phyloP scores from a whole-genome alignment of 2,329 filamentous ascomycete species.

The Cladosporium sp. region DNA sequence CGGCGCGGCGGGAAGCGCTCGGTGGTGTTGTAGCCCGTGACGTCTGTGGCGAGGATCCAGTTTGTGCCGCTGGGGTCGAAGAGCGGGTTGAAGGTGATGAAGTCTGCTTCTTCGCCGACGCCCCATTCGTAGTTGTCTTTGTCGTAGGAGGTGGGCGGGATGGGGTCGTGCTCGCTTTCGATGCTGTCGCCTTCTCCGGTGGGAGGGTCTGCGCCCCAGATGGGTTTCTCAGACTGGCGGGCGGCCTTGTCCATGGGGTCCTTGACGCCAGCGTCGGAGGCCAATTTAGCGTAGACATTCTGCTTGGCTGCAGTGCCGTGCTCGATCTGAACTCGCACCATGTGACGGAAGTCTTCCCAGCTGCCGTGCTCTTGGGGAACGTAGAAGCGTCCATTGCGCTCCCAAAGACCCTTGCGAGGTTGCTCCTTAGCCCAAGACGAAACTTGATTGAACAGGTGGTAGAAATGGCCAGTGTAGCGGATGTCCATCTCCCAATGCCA shows the following conservation, averaged over 20 bases:
- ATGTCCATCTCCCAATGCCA: constrained; percentile 98
- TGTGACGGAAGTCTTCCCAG: constrained; percentile 71
- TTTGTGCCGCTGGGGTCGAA: constrained; percentile 72
- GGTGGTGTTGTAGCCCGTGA: constrained; percentile 66
- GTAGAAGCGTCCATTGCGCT: constrained; percentile 75
- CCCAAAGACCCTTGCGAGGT: constrained; percentile 73
- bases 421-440: constrained; percentile 68
- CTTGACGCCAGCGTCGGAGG: constrained; percentile 27
- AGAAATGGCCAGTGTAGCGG: constrained; percentile 86
- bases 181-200: constrained; percentile 47
- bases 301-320: constrained; percentile 51
- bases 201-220: constrained; percentile 52
- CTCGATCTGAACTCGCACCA: constrained; percentile 64
- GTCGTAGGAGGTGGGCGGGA: constrained; percentile 59
- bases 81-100: constrained; percentile 76
- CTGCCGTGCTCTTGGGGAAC: constrained; percentile 69
- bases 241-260: constrained; percentile 41
- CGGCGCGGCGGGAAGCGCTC: constrained; percentile 65
- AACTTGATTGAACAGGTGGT: constrained; percentile 72
- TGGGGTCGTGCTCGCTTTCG: constrained; percentile 52
- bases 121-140: constrained; percentile 63
- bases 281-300: constrained; percentile 46
- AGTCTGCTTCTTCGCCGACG: constrained; percentile 70
- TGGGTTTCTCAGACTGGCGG: constrained; percentile 47
- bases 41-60: constrained; percentile 71